Evolutionary conservation across 345 rosid genomes (phyloP).

Genomic region (Populus pruinosa): DNA sequence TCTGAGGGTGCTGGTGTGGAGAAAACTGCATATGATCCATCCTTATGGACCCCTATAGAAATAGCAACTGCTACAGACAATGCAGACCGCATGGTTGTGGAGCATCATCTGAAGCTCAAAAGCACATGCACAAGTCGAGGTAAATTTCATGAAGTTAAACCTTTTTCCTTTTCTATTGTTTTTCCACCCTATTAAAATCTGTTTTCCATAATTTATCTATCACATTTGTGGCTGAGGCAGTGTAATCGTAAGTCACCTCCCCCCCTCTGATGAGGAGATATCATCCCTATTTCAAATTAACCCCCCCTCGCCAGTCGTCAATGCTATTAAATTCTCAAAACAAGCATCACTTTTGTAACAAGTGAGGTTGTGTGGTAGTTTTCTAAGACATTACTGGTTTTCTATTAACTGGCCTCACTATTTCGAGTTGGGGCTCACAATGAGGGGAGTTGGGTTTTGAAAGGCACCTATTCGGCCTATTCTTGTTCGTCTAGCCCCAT

Average conservation of each 20-base stretch:
- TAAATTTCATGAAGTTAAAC: constrained; percentile 15
- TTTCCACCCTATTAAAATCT: not conserved
- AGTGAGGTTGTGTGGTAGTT: not conserved
- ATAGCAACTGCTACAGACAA: constrained; percentile 81
- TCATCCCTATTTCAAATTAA: not conserved
- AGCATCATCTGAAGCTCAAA: constrained; percentile 68
- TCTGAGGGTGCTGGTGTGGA: constrained; percentile 31
- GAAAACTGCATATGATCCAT: constrained; percentile 50
- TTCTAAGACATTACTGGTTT: not conserved
- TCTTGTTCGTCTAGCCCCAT: not conserved
- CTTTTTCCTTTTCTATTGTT: not conserved
- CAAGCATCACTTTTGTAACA: not conserved
- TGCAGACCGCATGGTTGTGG: constrained; percentile 45
- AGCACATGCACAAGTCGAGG: constrained; percentile 89
- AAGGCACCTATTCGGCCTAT: not conserved
- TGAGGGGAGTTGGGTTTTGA: not conserved
- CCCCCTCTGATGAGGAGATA: not conserved
- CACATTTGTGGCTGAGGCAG: not conserved
- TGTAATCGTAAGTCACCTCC: not conserved
- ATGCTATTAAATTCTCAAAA: not conserved
- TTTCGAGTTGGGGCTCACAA: not conserved
- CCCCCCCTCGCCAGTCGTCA: not conserved
- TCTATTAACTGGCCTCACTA: not conserved
- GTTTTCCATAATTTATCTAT: too few relatives aligned
- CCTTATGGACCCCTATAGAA: constrained; percentile 79